Base-by-base conservation (phyloP, 805 yeast genomes). In the Cyberlindnera saturnus region DNA sequence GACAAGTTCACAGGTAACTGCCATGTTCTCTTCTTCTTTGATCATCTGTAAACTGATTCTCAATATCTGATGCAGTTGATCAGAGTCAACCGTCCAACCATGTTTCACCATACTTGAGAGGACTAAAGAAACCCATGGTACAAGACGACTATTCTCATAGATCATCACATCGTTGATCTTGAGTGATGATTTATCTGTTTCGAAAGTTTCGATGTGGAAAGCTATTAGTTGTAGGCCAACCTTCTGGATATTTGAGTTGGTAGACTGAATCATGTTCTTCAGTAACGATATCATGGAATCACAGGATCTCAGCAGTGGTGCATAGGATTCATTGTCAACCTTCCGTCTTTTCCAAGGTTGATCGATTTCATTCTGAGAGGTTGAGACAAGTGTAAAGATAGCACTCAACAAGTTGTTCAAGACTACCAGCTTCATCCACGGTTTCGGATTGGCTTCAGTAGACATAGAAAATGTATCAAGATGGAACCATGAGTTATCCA, bases 401-500 rank as follows among this genome's bases (percentile, higher is more conserved):
- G 57, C 41, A 17, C 46, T 44, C 15, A 52, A n/a, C 16, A 75
- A 47, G 33, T 53, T 61, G 1, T 62, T 43, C 7, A 70, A 26
- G 0, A 75, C 77, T 7, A 55, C 41, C 1, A 62, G 41, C 4
- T 66, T 47, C 11, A 77, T 54, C 82, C 82, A 78, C 0, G 67
- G 57, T 5, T 51, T 49, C 0, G 51, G 39, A 30, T 46, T 20
- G 0, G 39, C 10, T 34, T 42, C 17, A 19, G 46, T 13, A 18
- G 43, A 11, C 13, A 49, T 17, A 36, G 44, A 38, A 7, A 54
- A 33, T 0, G 53, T 17, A 5, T 36, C 7, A 64, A 60, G 32
- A 70, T 48, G 41, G 70, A 51, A 39, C 59, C 60, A 54, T 5
- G 42, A 36, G 15, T 5, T 13, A 4, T n/a, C 13, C 4, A 18